Percentiles rank a stretch among this genome's conserved stretches.
These are phyloP conservation scores for Ceratobasidium sp. DNA, from an alignment of 1,284 basidiomycete genomes.

Conservation along the genomic window DNA sequence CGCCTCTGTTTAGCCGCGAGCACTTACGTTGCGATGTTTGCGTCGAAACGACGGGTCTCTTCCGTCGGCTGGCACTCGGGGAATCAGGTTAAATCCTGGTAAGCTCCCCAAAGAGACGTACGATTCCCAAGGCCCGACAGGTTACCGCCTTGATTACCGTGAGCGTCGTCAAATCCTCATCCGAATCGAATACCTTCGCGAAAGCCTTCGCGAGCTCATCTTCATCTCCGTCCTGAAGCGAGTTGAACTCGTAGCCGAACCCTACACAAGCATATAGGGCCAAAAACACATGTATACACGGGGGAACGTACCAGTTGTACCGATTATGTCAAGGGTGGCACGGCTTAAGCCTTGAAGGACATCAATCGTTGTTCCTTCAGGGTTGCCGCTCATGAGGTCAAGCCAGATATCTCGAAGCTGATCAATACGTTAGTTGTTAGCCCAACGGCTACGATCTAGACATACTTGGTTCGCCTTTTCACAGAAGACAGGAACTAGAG, in stretches of 20 bases:
- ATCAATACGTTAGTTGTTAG: background rate
- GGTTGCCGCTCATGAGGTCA: slow-evolving; percentile 9
- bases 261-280: slow-evolving; percentile 43
- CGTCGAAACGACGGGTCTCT: slow-evolving; percentile 39
- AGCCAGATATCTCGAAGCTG: slow-evolving; percentile 48
- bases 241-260: slow-evolving; percentile 58
- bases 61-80: slow-evolving; percentile 48
- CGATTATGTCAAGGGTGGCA: slow-evolving; percentile 59
- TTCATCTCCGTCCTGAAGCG: slow-evolving; percentile 48
- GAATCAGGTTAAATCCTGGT: slow-evolving; percentile 45
- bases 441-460: background rate
- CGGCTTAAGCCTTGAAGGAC: slow-evolving; percentile 55
- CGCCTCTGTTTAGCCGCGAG: background rate
- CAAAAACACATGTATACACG: slow-evolving; percentile 50
- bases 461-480: slow-evolving; percentile 46
- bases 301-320: slow-evolving; percentile 55
- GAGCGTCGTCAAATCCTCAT: background rate
- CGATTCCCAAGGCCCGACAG: background rate
- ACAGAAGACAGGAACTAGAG: slow-evolving; percentile 42
- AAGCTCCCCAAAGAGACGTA: background rate
- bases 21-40: slow-evolving; percentile 10
- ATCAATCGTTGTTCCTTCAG: slow-evolving; percentile 51
- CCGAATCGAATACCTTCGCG: slow-evolving; percentile 50
- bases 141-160: background rate
- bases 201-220: slow-evolving; percentile 53